phyloP scores from a whole-genome alignment of 2,329 filamentous ascomycete genomes.

The Aureobasidium uvarum region DNA sequence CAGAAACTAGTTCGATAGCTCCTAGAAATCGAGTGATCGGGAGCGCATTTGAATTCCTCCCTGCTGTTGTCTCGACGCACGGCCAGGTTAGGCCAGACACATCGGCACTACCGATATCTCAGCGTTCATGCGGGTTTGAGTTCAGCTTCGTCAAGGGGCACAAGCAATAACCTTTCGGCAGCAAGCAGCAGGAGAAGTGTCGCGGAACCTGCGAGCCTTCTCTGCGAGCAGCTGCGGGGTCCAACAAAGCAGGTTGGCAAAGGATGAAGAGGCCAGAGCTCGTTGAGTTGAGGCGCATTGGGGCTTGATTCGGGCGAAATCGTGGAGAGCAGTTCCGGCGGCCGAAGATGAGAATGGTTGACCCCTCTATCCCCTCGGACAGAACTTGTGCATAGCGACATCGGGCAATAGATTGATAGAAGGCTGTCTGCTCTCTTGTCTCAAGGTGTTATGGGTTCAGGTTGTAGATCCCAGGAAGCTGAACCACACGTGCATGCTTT shows the following conservation, averaged over 20 bases:
- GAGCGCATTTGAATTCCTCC: neutral
- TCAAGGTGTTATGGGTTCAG: neutral
- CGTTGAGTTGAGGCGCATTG: constrained; percentile 4
- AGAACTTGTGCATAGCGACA: constrained; percentile 6
- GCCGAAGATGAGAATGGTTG: neutral
- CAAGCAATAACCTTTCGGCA: constrained; percentile 10
- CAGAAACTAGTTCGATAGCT: neutral
- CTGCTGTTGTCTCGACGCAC: constrained; percentile 20
- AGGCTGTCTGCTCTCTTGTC: neutral
- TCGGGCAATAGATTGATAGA: neutral
- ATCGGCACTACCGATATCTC: constrained; percentile 4
- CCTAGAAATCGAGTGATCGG: constrained; percentile 15
- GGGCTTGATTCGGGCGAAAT: constrained; percentile 9
- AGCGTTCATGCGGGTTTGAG: neutral
- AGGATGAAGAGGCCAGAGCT: constrained; percentile 18
- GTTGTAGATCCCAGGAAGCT: neutral
- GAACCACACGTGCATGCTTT: constrained; percentile 5
- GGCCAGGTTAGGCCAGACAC: constrained; percentile 16
- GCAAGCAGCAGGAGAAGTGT: neutral
- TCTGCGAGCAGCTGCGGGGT: constrained; percentile 24
- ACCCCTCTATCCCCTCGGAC: neutral
- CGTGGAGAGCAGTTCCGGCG: constrained; percentile 1
- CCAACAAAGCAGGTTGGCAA: neutral
- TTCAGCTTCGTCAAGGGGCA: neutral
- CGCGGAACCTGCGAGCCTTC: neutral